Conservation (phyloP, 148 eudicot species). For the Amaranthus hypochondriacus region DNA sequence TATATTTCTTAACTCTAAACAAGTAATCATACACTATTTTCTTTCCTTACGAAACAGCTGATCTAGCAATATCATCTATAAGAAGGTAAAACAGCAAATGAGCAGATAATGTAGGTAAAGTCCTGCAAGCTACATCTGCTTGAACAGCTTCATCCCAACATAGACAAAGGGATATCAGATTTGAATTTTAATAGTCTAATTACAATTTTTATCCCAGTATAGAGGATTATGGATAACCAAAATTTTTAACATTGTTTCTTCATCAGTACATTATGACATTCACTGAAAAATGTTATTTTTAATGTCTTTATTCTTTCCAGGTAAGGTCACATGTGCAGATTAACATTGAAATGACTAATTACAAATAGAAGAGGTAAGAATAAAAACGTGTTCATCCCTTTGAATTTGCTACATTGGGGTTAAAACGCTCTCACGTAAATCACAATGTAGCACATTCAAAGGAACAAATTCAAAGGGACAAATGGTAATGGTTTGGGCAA, state of each 20-base stretch:
- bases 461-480: too few relatives aligned
- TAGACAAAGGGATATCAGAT: conserved; percentile 13
- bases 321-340: background rate
- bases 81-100: background rate
- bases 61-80: background rate
- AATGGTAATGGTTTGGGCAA: background rate
- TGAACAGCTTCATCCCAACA: too few relatives aligned
- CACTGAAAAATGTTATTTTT: background rate
- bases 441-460: too few relatives aligned
- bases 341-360: background rate
- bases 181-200: background rate
- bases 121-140: too few relatives aligned
- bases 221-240: conserved; percentile 4
- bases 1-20: background rate
- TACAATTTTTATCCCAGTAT: background rate
- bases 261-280: background rate
- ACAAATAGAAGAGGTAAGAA: background rate
- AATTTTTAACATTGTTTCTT: background rate
- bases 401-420: background rate
- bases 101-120: background rate
- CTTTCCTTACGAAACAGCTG: background rate
- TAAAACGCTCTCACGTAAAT: too few relatives aligned
- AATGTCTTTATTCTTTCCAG: background rate
- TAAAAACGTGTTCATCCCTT: background rate
- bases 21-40: background rate